A percentile compares a stretch with the other conserved stretches of the same genome.
These are phyloP conservation scores for Fusarium stilboides DNA, from an alignment of 2,329 filamentous ascomycete species.

Conservation along the genomic window DNA sequence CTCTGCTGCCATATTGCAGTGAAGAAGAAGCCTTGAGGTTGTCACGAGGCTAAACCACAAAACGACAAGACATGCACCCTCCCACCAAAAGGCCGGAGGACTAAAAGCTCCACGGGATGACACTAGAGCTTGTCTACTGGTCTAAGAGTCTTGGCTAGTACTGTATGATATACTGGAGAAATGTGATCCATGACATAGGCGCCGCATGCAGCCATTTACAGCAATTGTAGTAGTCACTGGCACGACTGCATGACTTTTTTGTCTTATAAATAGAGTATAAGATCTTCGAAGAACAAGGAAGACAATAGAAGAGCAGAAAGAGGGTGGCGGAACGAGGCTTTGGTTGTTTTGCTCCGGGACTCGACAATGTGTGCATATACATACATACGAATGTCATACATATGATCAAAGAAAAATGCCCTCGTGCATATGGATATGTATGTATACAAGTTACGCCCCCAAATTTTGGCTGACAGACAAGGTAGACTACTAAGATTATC, in stretches of 20 bases:
- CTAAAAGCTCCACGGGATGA: neutral
- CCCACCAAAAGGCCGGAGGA: neutral
- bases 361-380: neutral
- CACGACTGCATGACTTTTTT: too few species aligned
- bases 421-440: too few species aligned
- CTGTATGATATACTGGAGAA: neutral
- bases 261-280: too few species aligned
- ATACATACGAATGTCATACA: too few species aligned
- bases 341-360: neutral
- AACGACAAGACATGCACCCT: conserved; percentile 5
- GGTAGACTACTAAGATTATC: neutral
- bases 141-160: neutral
- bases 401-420: too few species aligned
- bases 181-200: conserved; percentile 4
- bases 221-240: neutral
- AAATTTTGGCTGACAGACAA: too few species aligned
- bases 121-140: conserved; percentile 4
- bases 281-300: neutral
- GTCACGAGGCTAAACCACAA: conserved; percentile 10
- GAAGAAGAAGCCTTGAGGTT: neutral
- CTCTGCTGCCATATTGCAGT: neutral
- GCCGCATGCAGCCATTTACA: neutral
- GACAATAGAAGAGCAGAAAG: neutral
- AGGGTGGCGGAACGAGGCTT: too few species aligned
- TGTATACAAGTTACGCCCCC: neutral